Evolutionary conservation across 192 early-diverging fungal species (phyloP).

Genomic region (Coemansia sp.): DNA sequence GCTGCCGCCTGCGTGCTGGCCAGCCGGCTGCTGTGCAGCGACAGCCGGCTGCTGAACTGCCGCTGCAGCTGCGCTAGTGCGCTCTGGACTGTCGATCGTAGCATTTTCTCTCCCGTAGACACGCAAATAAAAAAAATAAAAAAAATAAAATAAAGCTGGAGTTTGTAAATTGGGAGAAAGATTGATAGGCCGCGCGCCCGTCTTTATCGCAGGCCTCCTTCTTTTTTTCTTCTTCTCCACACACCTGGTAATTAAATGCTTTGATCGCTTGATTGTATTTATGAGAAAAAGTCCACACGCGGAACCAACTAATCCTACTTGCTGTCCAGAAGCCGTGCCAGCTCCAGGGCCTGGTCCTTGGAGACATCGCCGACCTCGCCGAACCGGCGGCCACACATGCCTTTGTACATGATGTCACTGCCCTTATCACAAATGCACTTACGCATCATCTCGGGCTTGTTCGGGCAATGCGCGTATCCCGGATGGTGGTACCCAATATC

Average conservation of each 20-base stretch:
- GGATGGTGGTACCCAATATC: constrained; percentile 71
- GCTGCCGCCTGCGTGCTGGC: not conserved
- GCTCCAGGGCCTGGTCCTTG: constrained; percentile 29
- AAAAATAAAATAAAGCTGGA: constrained; percentile 12
- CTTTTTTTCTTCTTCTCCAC: too few relatives aligned
- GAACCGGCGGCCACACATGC: constrained; percentile 36
- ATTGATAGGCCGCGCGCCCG: too few relatives aligned
- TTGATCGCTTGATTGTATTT: too few relatives aligned
- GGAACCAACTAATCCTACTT: too few relatives aligned
- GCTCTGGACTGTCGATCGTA: constrained; percentile 11
- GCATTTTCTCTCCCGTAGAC: constrained; percentile 9
- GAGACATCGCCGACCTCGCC: constrained; percentile 23
- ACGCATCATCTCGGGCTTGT: constrained; percentile 46
- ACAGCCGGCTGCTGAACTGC: constrained; percentile 17
- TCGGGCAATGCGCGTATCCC: constrained; percentile 67
- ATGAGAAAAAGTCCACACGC: too few relatives aligned
- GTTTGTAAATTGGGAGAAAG: too few relatives aligned
- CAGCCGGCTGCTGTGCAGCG: not conserved
- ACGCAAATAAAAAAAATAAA: too few relatives aligned
- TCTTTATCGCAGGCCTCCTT: too few relatives aligned
- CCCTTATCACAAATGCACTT: constrained; percentile 25
- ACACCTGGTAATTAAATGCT: too few relatives aligned
- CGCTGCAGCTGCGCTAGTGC: constrained; percentile 22
- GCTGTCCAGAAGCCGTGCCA: constrained; percentile 33
- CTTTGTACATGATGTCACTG: constrained; percentile 24